Conservation (phyloP, 73 alveolate genomes). For the Paraurostyla sp. region DNA sequence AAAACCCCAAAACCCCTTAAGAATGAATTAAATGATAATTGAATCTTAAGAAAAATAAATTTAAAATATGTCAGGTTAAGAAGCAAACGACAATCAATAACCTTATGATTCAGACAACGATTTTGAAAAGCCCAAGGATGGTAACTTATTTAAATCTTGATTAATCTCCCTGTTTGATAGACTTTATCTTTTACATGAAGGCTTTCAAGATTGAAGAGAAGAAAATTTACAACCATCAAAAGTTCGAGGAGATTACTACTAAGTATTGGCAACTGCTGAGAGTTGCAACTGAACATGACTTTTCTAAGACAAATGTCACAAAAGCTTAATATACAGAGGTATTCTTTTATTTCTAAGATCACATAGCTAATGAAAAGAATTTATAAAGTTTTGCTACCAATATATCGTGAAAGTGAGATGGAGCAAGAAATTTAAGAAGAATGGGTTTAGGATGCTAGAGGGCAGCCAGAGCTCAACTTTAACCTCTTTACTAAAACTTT, state of each 20-base stretch:
- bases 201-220: constrained; percentile 52
- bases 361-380: constrained; percentile 45
- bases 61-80: constrained; percentile 27
- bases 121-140: constrained; percentile 59
- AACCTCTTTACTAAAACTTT: constrained; percentile 24
- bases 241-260: constrained; percentile 39
- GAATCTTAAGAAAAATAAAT: constrained; percentile 26
- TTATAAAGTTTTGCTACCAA: constrained; percentile 68
- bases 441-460: constrained; percentile 71
- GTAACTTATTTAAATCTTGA: background rate
- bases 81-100: background rate
- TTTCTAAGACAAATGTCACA: background rate
- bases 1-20: no score
- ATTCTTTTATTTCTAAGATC: background rate
- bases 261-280: constrained; percentile 51
- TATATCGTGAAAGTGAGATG: constrained; percentile 64
- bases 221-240: background rate
- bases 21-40: background rate
- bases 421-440: constrained; percentile 62
- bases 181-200: constrained; percentile 3
- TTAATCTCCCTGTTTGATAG: background rate
- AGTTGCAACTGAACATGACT: background rate
- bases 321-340: background rate
- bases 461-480: constrained; percentile 33
- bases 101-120: constrained; percentile 30